phyloP scores from a whole-genome alignment of 108 stramenopile species.

The Chaetoceros tenuissimus region DNA sequence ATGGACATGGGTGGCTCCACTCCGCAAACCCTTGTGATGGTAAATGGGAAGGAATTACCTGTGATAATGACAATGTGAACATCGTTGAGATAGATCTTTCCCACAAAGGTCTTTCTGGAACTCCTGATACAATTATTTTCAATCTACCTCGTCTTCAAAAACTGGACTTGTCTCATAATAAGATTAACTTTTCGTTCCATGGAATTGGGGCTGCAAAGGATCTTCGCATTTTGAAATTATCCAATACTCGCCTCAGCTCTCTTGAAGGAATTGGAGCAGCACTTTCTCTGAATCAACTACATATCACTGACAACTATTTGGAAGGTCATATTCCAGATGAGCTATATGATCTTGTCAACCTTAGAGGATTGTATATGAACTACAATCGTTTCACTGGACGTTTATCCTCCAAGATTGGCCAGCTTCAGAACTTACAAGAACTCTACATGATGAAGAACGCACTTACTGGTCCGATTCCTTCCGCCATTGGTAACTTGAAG shows the following conservation, averaged over 20 bases:
- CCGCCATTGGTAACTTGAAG: slow-evolving; percentile 31
- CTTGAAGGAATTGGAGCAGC: slow-evolving; percentile 29
- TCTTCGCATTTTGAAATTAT: slow-evolving; percentile 54
- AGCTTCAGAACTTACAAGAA: slow-evolving; percentile 13
- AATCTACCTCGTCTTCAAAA: slow-evolving; percentile 18
- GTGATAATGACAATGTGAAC: slow-evolving; percentile 19
- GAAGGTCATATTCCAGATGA: slow-evolving; percentile 28
- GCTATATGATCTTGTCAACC: slow-evolving; percentile 22
- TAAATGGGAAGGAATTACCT: slow-evolving; percentile 44
- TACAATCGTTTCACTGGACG: slow-evolving; percentile 31
- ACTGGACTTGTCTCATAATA: slow-evolving; percentile 40
- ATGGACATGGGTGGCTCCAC: slow-evolving; percentile 27
- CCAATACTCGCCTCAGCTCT: slow-evolving; percentile 31
- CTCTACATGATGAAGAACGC: slow-evolving; percentile 2
- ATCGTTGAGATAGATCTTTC: slow-evolving; percentile 37
- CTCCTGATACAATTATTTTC: slow-evolving; percentile 24
- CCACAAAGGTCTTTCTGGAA: slow-evolving; percentile 53
- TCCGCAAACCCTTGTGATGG: slow-evolving; percentile 37
- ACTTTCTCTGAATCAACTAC: slow-evolving; percentile 16
- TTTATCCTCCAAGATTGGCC: slow-evolving; percentile 5
- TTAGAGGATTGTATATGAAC: slow-evolving; percentile 36
- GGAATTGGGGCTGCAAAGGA: slow-evolving; percentile 53
- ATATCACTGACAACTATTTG: slow-evolving; percentile 30
- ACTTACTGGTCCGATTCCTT: slow-evolving; percentile 26
- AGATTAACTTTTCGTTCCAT: slow-evolving; percentile 43